Evolutionary conservation across 2,329 filamentous ascomycete species (phyloP).

Genomic region (Fusarium solani-melongenae): DNA sequence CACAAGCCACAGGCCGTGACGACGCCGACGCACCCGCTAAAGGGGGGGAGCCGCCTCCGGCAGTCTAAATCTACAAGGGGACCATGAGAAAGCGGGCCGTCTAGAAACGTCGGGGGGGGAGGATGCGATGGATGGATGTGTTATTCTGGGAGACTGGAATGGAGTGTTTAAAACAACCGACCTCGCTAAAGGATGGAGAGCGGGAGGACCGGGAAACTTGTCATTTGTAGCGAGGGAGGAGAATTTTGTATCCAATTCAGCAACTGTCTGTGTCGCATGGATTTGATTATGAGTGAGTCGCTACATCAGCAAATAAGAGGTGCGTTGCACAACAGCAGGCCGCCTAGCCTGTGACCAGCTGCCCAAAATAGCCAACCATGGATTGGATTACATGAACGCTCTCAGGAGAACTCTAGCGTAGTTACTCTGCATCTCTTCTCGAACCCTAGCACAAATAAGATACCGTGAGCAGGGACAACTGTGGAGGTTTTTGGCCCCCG

Average conservation of each 20-base stretch:
- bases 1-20: slow-evolving; percentile 25
- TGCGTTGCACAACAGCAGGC: not conserved
- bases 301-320: not conserved
- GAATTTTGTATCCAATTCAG: not conserved
- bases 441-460: not conserved
- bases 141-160: slow-evolving; percentile 5
- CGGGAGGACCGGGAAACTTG: not conserved
- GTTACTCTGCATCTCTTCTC: not conserved
- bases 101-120: slow-evolving; percentile 22
- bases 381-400: not conserved
- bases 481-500: not conserved
- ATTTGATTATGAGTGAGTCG: not conserved
- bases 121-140: not conserved
- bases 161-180: slow-evolving; percentile 21
- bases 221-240: slow-evolving; percentile 13
- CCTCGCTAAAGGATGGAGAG: slow-evolving; percentile 24
- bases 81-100: slow-evolving; percentile 24
- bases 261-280: not conserved
- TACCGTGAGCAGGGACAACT: not conserved
- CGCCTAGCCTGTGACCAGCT: not conserved
- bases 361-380: not conserved
- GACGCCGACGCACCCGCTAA: slow-evolving; percentile 37
- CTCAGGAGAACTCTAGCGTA: not conserved
- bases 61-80: slow-evolving; percentile 22
- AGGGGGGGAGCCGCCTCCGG: slow-evolving; percentile 14